phyloP scores from a whole-genome alignment of 2,329 filamentous ascomycete species.

The Ophiostoma montium region DNA sequence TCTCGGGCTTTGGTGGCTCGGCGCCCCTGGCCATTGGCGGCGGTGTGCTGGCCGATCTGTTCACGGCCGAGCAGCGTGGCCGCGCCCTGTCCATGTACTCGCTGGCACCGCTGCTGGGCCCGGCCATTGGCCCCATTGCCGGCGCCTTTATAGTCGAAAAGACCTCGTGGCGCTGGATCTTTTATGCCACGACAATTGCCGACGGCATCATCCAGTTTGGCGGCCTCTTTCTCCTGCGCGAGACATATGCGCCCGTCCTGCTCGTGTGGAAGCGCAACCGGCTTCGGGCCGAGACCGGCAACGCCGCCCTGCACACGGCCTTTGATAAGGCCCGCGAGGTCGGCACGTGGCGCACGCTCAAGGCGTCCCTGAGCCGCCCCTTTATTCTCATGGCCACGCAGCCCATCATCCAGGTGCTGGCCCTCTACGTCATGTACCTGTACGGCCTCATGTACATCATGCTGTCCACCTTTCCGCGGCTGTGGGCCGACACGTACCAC shows the following conservation, averaged over 20 bases:
- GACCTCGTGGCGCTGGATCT: slow-evolving; percentile 56
- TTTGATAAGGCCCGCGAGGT: slow-evolving; percentile 30
- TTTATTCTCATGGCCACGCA: slow-evolving; percentile 37
- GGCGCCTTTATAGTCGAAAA: slow-evolving; percentile 51
- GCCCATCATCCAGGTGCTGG: slow-evolving; percentile 35
- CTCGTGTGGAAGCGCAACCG: slow-evolving; percentile 24
- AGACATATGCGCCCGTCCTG: slow-evolving; percentile 21
- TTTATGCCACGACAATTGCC: slow-evolving; percentile 46
- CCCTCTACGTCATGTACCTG: slow-evolving; percentile 28
- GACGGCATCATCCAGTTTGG: slow-evolving; percentile 41
- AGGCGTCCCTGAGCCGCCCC: slow-evolving; percentile 30
- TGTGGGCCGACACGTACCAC: slow-evolving; percentile 25
- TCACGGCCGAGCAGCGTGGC: slow-evolving; percentile 30
- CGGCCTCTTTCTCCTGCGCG: slow-evolving; percentile 41
- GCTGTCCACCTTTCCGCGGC: slow-evolving; percentile 34
- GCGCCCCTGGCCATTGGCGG: slow-evolving; percentile 34
- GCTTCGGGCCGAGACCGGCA: slow-evolving; percentile 45
- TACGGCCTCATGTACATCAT: slow-evolving; percentile 38
- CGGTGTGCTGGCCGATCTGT: slow-evolving; percentile 33
- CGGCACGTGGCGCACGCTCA: slow-evolving; percentile 15
- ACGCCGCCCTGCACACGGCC: slow-evolving; percentile 31
- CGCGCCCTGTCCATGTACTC: slow-evolving; percentile 26
- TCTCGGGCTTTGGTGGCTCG: slow-evolving; percentile 32
- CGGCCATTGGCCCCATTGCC: slow-evolving; percentile 49
- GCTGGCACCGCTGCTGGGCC: slow-evolving; percentile 43